These are phyloP conservation scores for Ammopiptanthus mongolicus DNA, from an alignment of 306 rosid genomes.

Conservation along the genomic window DNA sequence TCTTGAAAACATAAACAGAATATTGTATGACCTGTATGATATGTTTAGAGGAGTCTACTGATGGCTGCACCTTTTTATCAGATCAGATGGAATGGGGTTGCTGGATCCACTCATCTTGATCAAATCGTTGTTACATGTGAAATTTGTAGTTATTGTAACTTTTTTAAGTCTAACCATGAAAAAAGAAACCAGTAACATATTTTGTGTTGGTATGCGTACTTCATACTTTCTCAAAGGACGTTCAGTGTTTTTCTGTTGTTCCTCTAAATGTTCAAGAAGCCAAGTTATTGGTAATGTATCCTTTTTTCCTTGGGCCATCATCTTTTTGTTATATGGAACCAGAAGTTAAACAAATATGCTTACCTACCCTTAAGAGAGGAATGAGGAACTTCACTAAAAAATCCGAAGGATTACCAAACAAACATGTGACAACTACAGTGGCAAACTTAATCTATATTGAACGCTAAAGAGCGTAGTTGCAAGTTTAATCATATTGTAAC, in stretches of 20 bases:
- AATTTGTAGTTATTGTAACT: conserved; percentile 4
- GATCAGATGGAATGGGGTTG: background rate
- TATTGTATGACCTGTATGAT: background rate
- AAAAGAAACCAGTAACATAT: background rate
- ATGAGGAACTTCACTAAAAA: too few species aligned
- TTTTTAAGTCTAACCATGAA: background rate
- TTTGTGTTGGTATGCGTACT: background rate
- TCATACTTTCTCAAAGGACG: background rate
- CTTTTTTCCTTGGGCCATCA: too few species aligned
- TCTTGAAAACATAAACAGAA: background rate
- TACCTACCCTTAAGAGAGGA: too few species aligned
- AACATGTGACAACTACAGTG: too few species aligned
- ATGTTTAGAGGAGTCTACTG: background rate
- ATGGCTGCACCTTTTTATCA: conserved; percentile 12
- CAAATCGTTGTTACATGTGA: background rate
- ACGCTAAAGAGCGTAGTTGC: too few species aligned
- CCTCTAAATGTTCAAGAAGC: background rate
- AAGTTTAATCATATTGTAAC: too few species aligned
- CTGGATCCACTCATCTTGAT: background rate
- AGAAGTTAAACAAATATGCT: too few species aligned
- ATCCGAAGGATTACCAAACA: too few species aligned
- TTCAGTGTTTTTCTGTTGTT: background rate
- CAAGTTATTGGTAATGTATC: background rate
- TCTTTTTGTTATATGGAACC: too few species aligned
- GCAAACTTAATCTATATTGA: too few species aligned